Evolutionary conservation across 1,284 basidiomycete genomes (phyloP), one percentile per base, ranked within the genome.

Genomic region (Marasmius fiardii): DNA sequence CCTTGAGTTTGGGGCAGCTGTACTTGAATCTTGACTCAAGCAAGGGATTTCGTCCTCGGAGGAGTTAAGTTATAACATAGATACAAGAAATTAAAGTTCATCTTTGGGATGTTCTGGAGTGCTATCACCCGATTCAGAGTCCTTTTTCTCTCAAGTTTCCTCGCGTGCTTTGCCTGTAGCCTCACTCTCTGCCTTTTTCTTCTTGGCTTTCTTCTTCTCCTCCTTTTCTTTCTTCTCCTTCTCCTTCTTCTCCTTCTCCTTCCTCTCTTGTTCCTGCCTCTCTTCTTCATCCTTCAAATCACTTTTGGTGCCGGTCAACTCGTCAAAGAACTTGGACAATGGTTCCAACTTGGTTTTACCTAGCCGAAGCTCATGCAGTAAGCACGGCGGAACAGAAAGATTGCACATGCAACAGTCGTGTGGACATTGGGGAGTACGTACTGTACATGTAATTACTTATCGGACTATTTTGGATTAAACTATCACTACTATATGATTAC

Each of bases 271-370:
- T 33, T 39, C 41, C 35, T 52, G 16, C 2, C n/a, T 6, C 39
- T n/a, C 28, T 31, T 31, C 28, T 31, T 31, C 28, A 10, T 31
- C 28, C 28, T 31, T 31, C 10, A 10, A 31, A 10, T 10, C 28
- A 31, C 28, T 31, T 31, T 31, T 20, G 7, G 20, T 20, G n/a
- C n/a, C n/a, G n/a, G n/a, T n/a, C n/a, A 41, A 41, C 39, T 14
- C 39, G 39, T 82, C 81, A 65, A 90, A 83, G 72, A 87, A 89
- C 60, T 82, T 81, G 51, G 81, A 77, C 45, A 91, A 71, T 1
- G 85, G 76, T 51, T 88, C 85, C 54, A 80, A 74, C 69, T 90
- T 90, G 63, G 73, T 78, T 52, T 78, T 68, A 50, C 88, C 88
- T 90, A 41, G 6, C 50, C 31, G n/a, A 35, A 34, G 3, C 18